Evolutionary conservation across 2,329 filamentous ascomycete species (phyloP), one percentile per base, ranked within the genome.

Genomic region (Aaosphaeria pasadenensis): DNA sequence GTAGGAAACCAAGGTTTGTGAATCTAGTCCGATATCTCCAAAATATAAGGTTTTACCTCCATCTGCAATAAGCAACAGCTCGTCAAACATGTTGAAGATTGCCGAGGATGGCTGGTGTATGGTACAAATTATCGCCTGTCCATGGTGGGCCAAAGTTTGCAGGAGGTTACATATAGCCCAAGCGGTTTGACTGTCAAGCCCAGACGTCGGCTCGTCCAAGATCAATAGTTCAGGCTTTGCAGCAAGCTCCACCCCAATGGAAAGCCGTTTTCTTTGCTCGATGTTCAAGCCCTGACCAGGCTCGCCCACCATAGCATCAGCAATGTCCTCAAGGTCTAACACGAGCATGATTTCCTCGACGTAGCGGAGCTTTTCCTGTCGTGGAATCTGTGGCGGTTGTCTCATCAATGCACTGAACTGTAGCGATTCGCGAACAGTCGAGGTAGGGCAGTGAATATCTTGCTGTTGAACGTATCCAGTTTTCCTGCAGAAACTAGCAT

Each of bases 91-190:
- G 66, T 95, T 87, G 75, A 96, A 95, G 32, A 96, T 79, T 77
- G 91, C 88, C 24, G 90, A 89, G 4, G 89, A 95, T 7, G 91
- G 91, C 70, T 96, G 91, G 69, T 96, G 91, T 51, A 96, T 95
- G 0, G 91, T 96, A 73, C 90, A 95, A 6, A 96, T 82, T 66
- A 96, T 88, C 42, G 91, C 91, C 49, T 66, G 58, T 7, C 91
- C 91, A 51, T 83, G 85, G 64, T 90, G 86, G 53, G 89, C 88
- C 11, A 96, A 79, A 71, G 92, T 95, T 69, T 91, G 85, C 36
- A 96, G 80, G 6, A 96, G 79, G 64, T 88, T 85, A 45, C 89
- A 80, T 60, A 96, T 95, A 46, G 89, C 87, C 88, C 89, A 95
- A 0, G 91, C 91, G 1, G 90, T 95, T 70, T 95, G 89, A 63